These are phyloP conservation scores for Rhododendron molle DNA, from an alignment of 148 eudicot species.

Conservation along the genomic window DNA sequence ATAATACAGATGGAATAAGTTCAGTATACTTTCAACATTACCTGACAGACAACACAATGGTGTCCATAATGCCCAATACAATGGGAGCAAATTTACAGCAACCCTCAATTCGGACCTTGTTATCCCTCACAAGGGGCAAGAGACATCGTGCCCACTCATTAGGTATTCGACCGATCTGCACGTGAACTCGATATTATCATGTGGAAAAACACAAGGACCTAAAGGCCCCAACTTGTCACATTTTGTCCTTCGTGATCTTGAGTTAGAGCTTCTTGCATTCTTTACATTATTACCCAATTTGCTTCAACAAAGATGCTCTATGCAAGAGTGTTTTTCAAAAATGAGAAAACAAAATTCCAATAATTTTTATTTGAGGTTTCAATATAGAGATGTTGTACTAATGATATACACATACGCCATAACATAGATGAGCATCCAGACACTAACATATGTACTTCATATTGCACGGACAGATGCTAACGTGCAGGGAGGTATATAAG, in stretches of 20 bases:
- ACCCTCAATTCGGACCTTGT: slow-evolving; percentile 65
- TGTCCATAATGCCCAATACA: slow-evolving; percentile 76
- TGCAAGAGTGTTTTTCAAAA: background rate
- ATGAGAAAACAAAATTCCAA: background rate
- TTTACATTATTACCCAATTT: background rate
- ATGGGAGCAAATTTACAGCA: slow-evolving; percentile 79
- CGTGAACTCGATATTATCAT: slow-evolving; percentile 1
- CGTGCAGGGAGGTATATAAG: background rate
- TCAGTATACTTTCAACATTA: slow-evolving; percentile 16
- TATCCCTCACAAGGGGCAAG: slow-evolving; percentile 80
- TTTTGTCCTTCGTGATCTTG: background rate
- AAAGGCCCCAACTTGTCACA: background rate
- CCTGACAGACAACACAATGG: slow-evolving; percentile 74
- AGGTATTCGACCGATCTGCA: slow-evolving; percentile 96
- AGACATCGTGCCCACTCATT: slow-evolving; percentile 95
- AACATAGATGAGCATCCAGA: background rate
- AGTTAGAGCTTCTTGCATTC: background rate
- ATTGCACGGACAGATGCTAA: background rate
- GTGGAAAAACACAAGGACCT: background rate
- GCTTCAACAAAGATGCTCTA: background rate
- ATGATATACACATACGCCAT: background rate
- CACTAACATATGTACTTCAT: background rate
- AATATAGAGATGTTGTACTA: background rate
- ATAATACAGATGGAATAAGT: background rate
- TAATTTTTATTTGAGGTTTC: background rate